A percentile compares a stretch with the other conserved stretches of the same genome.
Evolutionary conservation across 768 basidiomycete species (phyloP).

Genomic region (Kwoniella dejecticola): DNA sequence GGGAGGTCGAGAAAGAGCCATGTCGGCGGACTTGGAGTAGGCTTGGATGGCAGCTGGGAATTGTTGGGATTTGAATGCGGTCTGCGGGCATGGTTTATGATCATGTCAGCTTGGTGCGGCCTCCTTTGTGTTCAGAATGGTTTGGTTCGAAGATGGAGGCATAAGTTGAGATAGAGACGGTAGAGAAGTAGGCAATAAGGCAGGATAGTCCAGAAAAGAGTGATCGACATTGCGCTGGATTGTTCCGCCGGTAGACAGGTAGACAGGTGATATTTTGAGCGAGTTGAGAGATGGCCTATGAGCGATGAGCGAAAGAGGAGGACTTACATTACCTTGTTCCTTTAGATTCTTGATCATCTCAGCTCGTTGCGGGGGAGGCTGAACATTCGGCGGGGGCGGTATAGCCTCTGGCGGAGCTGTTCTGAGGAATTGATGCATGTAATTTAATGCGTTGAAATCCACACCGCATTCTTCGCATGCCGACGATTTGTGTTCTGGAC

Average conservation of each 20-base stretch:
- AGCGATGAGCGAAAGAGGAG: too few relatives aligned
- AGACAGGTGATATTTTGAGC: too few relatives aligned
- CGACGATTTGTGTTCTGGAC: conserved; percentile 68
- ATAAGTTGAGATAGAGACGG: too few relatives aligned
- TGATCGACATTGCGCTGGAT: too few relatives aligned
- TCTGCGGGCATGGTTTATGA: conserved; percentile 58
- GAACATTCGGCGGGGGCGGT: conserved; percentile 75
- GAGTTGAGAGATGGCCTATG: too few relatives aligned
- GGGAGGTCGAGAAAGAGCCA: conserved; percentile 77
- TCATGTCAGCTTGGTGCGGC: not conserved
- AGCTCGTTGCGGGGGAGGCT: conserved; percentile 69
- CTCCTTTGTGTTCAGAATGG: too few relatives aligned
- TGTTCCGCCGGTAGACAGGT: too few relatives aligned
- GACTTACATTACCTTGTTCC: conserved; percentile 89
- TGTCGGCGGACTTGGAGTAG: conserved; percentile 74
- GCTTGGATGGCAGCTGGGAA: conserved; percentile 71
- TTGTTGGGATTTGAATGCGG: conserved; percentile 73
- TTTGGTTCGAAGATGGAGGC: too few relatives aligned
- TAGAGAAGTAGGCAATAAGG: too few relatives aligned
- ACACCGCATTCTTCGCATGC: conserved; percentile 72
- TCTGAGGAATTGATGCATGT: conserved; percentile 69
- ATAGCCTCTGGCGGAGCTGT: conserved; percentile 60
- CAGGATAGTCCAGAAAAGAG: too few relatives aligned
- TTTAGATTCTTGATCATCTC: conserved; percentile 76
- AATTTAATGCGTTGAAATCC: conserved; percentile 76